A percentile compares a stretch with the other conserved stretches of the same genome.
Evolutionary conservation across 2,329 filamentous ascomycete species (phyloP).

Genomic region (Sarocladium oryzae): DNA sequence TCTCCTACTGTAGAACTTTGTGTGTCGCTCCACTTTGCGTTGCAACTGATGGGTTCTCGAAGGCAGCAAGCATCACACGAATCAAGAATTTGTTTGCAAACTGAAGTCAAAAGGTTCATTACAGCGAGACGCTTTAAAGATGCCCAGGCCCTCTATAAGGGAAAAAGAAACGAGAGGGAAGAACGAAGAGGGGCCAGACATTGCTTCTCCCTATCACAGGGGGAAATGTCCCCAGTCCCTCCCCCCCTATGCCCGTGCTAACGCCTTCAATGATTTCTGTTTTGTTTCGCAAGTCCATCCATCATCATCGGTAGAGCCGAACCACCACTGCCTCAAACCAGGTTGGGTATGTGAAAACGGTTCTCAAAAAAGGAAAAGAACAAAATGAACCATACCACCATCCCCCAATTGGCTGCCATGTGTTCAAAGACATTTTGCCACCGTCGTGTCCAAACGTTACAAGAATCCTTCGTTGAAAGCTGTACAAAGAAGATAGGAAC

Average conservation of each 20-base stretch:
- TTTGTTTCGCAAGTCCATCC: not conserved
- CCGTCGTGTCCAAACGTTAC: not conserved
- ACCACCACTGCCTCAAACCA: no score
- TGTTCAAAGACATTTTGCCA: not conserved
- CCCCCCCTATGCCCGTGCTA: not conserved
- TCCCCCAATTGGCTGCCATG: no score
- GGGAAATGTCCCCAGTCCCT: not conserved
- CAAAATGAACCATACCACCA: no score
- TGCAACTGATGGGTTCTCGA: no score
- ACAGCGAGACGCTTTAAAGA: constrained; percentile 1
- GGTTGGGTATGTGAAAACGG: not conserved
- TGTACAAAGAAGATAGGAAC: not conserved
- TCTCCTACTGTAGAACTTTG: no score
- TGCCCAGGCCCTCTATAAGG: not conserved
- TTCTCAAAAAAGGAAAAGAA: not conserved
- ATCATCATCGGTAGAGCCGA: not conserved
- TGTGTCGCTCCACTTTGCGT: no score
- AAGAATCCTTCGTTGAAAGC: not conserved
- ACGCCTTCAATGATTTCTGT: not conserved
- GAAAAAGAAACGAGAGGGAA: not conserved
- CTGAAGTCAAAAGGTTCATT: not conserved
- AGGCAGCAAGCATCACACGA: no score
- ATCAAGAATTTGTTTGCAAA: no score
- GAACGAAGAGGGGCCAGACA: not conserved
- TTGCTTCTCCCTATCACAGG: not conserved